Percentiles rank a stretch among this genome's conserved stretches.
phyloP scores from a whole-genome alignment of 768 basidiomycete genomes.

The Lactarius hatsudake region DNA sequence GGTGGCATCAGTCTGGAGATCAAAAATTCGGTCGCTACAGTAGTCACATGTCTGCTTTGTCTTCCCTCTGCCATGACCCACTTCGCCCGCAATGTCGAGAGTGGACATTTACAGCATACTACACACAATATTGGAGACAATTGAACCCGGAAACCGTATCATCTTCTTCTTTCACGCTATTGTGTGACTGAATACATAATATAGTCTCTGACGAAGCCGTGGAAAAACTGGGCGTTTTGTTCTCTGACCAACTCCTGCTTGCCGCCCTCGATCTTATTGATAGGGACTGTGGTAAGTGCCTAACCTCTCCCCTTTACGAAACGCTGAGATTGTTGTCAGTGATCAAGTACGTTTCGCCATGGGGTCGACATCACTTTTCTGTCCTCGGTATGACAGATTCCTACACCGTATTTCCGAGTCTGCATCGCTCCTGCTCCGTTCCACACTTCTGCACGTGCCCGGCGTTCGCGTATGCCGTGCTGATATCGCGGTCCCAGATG shows the following conservation, averaged over 20 bases:
- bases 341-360: conserved; percentile 54
- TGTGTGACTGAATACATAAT: neutral
- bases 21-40: neutral
- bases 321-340: conserved; percentile 40
- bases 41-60: neutral
- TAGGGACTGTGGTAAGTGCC: conserved; percentile 54
- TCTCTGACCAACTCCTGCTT: conserved; percentile 63
- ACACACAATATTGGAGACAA: conserved; percentile 30
- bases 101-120: conserved; percentile 16
- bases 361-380: conserved; percentile 60
- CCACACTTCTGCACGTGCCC: conserved; percentile 70
- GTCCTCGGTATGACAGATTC: conserved; percentile 64
- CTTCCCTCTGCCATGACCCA: neutral
- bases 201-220: conserved; percentile 52
- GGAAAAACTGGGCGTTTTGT: conserved; percentile 52
- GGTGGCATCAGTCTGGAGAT: conserved; percentile 1
- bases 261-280: conserved; percentile 80
- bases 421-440: conserved; percentile 40
- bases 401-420: conserved; percentile 53
- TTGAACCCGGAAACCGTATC: conserved; percentile 36
- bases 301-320: neutral
- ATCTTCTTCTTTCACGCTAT: conserved; percentile 4
- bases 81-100: neutral
- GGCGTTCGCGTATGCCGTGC: conserved; percentile 62
- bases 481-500: conserved; percentile 56